A percentile compares a stretch with the other conserved stretches of the same genome.
Conservation (phyloP, 306 rosid genomes). For the Fragaria iinumae region DNA sequence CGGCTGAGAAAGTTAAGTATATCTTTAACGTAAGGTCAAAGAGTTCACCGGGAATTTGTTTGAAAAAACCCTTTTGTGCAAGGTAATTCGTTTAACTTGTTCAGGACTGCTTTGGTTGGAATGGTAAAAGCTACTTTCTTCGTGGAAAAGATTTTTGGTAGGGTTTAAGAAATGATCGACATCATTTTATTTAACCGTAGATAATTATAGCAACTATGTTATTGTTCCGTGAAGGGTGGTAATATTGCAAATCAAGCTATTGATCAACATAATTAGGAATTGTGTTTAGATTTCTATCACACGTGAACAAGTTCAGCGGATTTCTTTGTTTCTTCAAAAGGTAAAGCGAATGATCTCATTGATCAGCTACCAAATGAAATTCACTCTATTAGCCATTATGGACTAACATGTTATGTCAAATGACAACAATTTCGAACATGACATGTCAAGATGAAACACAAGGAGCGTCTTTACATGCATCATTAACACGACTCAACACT, state of each 20-base stretch:
- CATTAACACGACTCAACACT: no score
- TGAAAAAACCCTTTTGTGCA: slow-evolving; percentile 6
- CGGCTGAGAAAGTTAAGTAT: neutral
- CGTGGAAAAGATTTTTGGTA: slow-evolving; percentile 15
- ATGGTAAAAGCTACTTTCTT: slow-evolving; percentile 8
- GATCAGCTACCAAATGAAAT: neutral
- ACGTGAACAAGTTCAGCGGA: slow-evolving; percentile 33
- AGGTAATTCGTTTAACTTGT: slow-evolving; percentile 13
- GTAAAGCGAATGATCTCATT: neutral
- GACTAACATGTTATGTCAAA: neutral
- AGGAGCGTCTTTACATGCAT: no score
- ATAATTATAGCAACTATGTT: slow-evolving; percentile 26
- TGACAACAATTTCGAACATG: no score
- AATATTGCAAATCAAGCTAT: slow-evolving; percentile 14
- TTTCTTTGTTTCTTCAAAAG: neutral
- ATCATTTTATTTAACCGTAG: neutral
- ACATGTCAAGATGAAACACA: neutral
- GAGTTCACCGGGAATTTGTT: neutral
- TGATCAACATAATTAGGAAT: slow-evolving; percentile 24
- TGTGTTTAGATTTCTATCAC: slow-evolving; percentile 32
- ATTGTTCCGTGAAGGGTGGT: slow-evolving; percentile 39
- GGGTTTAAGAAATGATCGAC: slow-evolving; percentile 15
- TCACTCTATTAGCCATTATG: neutral
- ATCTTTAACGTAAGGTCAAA: neutral
- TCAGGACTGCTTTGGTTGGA: neutral